These are phyloP conservation scores for Cucumis sativus DNA, from an alignment of 306 rosid species.

Conservation along the genomic window DNA sequence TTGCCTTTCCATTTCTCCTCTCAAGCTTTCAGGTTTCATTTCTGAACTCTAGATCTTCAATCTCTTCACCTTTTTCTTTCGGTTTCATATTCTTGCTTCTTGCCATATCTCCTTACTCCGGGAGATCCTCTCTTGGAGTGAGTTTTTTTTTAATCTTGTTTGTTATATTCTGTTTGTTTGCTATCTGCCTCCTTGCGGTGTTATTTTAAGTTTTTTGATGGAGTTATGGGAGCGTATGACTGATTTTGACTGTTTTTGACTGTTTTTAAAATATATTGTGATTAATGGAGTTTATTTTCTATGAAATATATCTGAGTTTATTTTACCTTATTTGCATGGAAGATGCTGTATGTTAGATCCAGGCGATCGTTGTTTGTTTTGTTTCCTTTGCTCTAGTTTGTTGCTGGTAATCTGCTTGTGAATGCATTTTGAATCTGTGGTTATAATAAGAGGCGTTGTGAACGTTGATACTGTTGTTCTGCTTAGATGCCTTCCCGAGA, in stretches of 20 bases:
- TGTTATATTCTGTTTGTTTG: background rate
- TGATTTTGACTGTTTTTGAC: background rate
- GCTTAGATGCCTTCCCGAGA: background rate
- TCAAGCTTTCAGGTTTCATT: slow-evolving; percentile 12
- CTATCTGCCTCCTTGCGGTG: background rate
- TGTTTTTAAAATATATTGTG: background rate
- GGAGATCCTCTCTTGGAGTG: slow-evolving; percentile 14
- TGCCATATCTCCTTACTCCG: background rate
- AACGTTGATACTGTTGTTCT: background rate
- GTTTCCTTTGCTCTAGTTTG: background rate
- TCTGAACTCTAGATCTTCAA: slow-evolving; percentile 4
- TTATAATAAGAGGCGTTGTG: background rate
- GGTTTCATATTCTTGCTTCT: background rate
- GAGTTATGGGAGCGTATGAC: background rate
- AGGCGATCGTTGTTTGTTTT: background rate
- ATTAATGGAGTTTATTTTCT: background rate
- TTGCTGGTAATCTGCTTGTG: background rate
- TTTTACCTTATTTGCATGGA: background rate
- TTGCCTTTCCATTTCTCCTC: background rate
- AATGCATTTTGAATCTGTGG: background rate
- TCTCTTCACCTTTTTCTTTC: background rate
- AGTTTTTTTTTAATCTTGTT: background rate
- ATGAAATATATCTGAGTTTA: background rate
- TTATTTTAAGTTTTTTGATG: background rate
- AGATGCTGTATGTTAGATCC: background rate